A percentile compares a stretch with the other conserved stretches of the same genome.
phyloP scores from a whole-genome alignment of 78 protist species.

The Emiliania huxleyi region DNA sequence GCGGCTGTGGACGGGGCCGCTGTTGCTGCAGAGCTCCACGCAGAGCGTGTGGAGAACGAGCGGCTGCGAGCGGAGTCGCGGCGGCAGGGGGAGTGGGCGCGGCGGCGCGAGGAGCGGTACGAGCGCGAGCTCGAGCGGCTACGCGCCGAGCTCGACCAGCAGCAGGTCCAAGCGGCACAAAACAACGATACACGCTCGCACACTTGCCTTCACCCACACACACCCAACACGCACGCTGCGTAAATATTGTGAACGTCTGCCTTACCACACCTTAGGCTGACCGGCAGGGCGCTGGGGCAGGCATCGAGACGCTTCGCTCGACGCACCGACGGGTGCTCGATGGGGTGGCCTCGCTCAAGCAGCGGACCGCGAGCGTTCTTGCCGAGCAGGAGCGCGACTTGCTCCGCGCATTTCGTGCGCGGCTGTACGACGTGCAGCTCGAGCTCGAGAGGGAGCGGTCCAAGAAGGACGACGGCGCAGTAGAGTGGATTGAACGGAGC shows the following conservation, averaged over 20 bases:
- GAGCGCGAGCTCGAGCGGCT: not conserved
- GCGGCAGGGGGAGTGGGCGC: not conserved
- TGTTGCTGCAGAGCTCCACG: no score
- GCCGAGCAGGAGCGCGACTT: constrained; percentile 6
- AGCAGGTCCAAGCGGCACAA: no score
- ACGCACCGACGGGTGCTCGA: not conserved
- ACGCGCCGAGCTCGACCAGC: not conserved
- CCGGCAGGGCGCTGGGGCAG: not conserved
- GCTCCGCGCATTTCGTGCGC: constrained; percentile 33
- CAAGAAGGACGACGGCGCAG: constrained; percentile 19
- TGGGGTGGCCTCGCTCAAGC: not conserved
- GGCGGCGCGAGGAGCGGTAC: not conserved
- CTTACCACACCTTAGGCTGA: no score
- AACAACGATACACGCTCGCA: no score
- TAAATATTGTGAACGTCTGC: no score
- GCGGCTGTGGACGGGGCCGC: no score
- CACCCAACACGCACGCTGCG: no score
- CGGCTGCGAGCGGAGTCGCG: not conserved
- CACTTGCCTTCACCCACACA: no score
- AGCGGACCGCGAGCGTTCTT: not conserved
- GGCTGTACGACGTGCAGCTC: constrained; percentile 11
- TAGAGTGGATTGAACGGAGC: constrained; percentile 15
- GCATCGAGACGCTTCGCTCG: not conserved
- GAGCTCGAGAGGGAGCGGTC: constrained; percentile 33
- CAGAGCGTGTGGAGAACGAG: no score